These are phyloP conservation scores for Picea engelmannii DNA, from an alignment of 83 land plant species.

Conservation along the genomic window DNA sequence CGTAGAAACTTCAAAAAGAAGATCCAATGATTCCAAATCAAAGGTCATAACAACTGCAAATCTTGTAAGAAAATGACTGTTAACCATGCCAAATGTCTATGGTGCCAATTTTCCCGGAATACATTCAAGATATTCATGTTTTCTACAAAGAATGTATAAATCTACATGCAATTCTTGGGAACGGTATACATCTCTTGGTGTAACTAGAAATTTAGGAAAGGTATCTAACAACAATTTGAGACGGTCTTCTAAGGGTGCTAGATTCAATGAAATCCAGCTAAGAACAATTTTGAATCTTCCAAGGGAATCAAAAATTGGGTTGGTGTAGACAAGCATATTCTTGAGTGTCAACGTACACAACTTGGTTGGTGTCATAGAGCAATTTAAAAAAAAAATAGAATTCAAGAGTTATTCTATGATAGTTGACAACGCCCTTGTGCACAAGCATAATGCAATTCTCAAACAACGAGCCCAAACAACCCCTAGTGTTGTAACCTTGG, in stretches of 20 bases:
- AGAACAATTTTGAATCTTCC: background rate
- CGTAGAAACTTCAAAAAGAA: slow-evolving; percentile 4
- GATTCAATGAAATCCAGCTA: no score
- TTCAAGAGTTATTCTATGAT: no score
- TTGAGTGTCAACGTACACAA: no score
- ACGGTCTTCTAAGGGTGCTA: background rate
- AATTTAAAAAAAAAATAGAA: no score
- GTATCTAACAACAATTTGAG: background rate
- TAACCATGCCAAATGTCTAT: background rate
- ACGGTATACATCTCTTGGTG: background rate
- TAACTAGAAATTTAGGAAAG: background rate
- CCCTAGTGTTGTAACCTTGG: no score
- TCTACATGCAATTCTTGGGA: background rate
- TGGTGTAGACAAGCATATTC: no score
- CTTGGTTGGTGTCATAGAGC: no score
- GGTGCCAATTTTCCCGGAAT: no score
- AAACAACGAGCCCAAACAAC: no score
- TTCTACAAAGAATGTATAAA: background rate
- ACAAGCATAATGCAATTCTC: no score
- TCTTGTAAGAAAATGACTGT: background rate
- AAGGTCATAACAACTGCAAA: background rate
- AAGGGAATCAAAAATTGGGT: no score
- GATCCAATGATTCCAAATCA: background rate
- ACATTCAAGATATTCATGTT: background rate
- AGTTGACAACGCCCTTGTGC: no score